phyloP scores from a whole-genome alignment of 768 basidiomycete genomes.

The Termitomyces sp. region DNA sequence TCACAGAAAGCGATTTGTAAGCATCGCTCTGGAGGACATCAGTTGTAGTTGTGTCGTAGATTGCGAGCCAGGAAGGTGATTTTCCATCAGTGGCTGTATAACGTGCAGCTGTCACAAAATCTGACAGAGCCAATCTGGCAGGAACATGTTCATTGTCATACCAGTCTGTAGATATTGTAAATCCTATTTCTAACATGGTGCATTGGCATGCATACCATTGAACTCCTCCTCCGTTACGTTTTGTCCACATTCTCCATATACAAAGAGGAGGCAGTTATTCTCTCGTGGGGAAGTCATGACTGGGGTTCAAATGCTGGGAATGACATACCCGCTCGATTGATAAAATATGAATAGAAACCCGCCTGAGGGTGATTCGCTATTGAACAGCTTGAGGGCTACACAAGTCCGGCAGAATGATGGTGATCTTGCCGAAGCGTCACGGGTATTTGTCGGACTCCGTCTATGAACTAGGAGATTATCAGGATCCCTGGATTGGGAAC shows the following conservation, averaged over 20 bases:
- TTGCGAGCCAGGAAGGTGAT: constrained; percentile 23
- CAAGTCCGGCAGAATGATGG: background rate
- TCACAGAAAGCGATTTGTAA: constrained; percentile 17
- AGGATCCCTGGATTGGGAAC: too few species aligned
- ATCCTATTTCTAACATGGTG: background rate
- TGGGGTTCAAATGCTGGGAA: background rate
- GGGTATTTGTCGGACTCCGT: too few species aligned
- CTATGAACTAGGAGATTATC: too few species aligned
- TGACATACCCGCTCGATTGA: background rate
- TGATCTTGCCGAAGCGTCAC: background rate
- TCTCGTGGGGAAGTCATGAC: background rate
- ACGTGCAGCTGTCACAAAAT: constrained; percentile 20
- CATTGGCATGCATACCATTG: constrained; percentile 16
- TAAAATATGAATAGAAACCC: background rate
- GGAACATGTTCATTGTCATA: constrained; percentile 28
- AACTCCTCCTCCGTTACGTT: constrained; percentile 21
- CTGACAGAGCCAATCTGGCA: constrained; percentile 21
- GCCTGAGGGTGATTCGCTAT: background rate
- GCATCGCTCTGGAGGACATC: constrained; percentile 17
- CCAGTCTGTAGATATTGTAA: constrained; percentile 19
- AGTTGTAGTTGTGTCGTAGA: constrained; percentile 22
- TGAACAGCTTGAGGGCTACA: background rate
- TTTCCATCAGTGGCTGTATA: constrained; percentile 21
- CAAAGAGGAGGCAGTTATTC: constrained; percentile 23
- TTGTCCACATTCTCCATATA: constrained; percentile 21